A percentile compares a stretch with the other conserved stretches of the same genome.
Conservation (phyloP, 2,329 filamentous ascomycete species). For the Cladophialophora yegresii region DNA sequence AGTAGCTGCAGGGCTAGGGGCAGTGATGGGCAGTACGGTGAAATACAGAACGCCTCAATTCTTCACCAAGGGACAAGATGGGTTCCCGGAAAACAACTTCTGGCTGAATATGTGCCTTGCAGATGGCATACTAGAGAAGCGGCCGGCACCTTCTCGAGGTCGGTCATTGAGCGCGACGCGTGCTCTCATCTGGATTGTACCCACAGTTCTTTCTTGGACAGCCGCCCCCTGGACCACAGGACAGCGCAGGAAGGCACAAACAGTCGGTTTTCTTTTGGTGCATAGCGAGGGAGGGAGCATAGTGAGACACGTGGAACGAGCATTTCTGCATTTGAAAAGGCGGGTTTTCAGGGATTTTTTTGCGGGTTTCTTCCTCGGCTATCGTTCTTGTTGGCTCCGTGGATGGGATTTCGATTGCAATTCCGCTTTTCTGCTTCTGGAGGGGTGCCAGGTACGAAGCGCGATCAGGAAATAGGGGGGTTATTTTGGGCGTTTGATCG, state of each 20-base stretch:
- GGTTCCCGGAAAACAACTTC: background rate
- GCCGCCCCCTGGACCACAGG: slow-evolving; percentile 28
- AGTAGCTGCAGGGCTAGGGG: background rate
- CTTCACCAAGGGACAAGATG: background rate
- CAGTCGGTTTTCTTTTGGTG: slow-evolving; percentile 25
- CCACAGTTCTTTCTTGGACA: slow-evolving; percentile 10
- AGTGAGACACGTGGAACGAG: slow-evolving; percentile 23
- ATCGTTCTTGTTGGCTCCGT: background rate
- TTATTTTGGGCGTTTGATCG: background rate
- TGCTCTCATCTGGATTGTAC: slow-evolving; percentile 10
- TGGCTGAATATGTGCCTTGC: background rate
- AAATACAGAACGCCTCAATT: background rate
- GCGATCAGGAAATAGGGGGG: background rate
- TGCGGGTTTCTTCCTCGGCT: background rate
- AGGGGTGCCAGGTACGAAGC: background rate
- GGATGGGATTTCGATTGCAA: background rate
- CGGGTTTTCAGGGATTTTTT: slow-evolving; percentile 16
- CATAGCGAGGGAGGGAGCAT: slow-evolving; percentile 28
- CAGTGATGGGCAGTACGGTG: background rate
- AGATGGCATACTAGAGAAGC: background rate
- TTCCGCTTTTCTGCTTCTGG: background rate
- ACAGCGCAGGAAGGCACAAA: slow-evolving; percentile 29
- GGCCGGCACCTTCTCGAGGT: background rate
- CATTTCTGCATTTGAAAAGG: slow-evolving; percentile 10
- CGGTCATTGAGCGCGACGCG: slow-evolving; percentile 6